phyloP scores from a whole-genome alignment of 2,329 filamentous ascomycete genomes.

The Pseudogymnoascus sp. region DNA sequence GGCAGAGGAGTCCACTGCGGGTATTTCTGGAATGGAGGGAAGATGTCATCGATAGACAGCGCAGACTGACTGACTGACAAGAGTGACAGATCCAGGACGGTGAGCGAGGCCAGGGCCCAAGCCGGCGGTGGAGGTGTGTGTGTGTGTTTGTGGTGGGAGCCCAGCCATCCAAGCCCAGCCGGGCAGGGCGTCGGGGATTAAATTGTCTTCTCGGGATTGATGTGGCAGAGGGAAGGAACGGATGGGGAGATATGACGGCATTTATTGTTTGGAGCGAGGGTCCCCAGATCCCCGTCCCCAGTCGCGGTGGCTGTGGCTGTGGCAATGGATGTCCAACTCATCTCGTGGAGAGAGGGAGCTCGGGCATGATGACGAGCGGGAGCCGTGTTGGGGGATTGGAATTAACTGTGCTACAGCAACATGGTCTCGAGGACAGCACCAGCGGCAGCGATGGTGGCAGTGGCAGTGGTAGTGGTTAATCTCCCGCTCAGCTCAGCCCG shows the following conservation, averaged over 20 bases:
- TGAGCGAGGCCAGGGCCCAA: not conserved
- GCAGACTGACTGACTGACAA: not conserved
- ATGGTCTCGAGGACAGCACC: not conserved
- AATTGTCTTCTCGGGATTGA: not conserved
- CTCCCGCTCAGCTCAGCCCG: not conserved
- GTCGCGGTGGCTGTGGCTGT: not conserved
- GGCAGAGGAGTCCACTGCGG: too few relatives aligned
- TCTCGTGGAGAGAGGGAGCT: not conserved
- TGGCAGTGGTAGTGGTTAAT: not conserved
- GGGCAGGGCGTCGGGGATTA: not conserved
- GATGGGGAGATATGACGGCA: not conserved
- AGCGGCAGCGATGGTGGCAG: not conserved
- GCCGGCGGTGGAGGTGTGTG: not conserved
- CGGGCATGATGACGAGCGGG: not conserved
- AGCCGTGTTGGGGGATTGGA: not conserved
- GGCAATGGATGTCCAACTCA: not conserved
- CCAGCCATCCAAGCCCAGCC: not conserved
- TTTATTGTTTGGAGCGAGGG: not conserved
- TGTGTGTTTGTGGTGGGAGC: not conserved
- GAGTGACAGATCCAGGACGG: not conserved
- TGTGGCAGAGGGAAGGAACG: not conserved
- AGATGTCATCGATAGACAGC: not conserved
- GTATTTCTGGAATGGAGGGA: not conserved
- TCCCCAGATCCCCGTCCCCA: not conserved
- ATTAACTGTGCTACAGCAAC: not conserved